Evolutionary conservation across 495 filamentous ascomycete species (phyloP), one percentile per base, ranked within the genome.

Genomic region (Neurospora sp.): DNA sequence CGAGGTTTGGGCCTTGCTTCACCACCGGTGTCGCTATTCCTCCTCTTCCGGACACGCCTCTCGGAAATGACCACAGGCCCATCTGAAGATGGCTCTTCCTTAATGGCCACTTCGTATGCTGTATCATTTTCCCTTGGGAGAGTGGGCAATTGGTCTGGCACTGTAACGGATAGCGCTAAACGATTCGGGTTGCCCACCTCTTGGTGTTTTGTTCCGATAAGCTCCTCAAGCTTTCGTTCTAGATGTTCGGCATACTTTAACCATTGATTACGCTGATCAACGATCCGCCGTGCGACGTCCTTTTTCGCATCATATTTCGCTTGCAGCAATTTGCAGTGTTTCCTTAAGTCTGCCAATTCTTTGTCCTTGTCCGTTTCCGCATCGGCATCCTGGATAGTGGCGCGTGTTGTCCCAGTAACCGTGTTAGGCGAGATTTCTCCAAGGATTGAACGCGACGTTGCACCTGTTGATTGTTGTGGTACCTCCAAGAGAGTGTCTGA

Each of bases 1-100:
- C 74, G 69, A 9, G 72, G 38, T 11, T 70, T 74, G 4, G 73
- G 75, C 21, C 66, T 37, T 8, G 59, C 45, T 2, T 70, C 73
- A 3, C 31, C 34, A 13, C 75, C 71, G 17, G 74, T 74, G 8
- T 75, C 81, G 8, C 54, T 54, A 43, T 77, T 74, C 54, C 81
- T 86, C 69, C 85, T 79, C 72, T 86, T 85, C 31, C 81, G 81
- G 17, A 86, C 8, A 31, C 70, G 73, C n/a, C 82, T 82, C 71
- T 85, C 84, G 17, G 78, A 85, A 13, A 86, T 77, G n/a, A 86
- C 69, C 34, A 84, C 75, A 0, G 83, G 81, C 19, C 74, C 74
- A 73, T 88, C 85, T 10, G 85, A 86, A 54, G 81, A 82, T 17
- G 81, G 82, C 39, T 86, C 85, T 28, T 75, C 24, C 71, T 86